Base-by-base conservation (phyloP, 306 rosid species). In the Glycine tomentella region DNA sequence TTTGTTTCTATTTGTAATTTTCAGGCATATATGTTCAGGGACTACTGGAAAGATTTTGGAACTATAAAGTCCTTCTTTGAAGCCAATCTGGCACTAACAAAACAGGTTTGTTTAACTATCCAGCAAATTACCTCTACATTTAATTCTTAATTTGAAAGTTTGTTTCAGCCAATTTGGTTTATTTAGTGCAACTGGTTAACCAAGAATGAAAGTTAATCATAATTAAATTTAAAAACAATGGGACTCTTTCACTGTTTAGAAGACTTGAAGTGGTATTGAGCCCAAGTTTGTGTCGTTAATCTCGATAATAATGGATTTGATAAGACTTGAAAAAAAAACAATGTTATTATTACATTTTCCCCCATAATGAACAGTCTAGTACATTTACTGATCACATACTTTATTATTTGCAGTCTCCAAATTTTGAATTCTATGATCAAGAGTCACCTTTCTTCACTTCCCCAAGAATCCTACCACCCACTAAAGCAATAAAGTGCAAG, bases 1-100 rank as follows among this genome's bases (percentile, higher is more conserved):
- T 81, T 12, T 73, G 65, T 4, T 12, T 63, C 50, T 75, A 16
- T 38, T 71, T 74, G 57, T 58, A 25, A 14, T 76, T 82, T 61
- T 79, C 83, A 94, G 98, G 91, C 98, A 34, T 92, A 87, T 83
- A 69, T 94, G 75, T 94, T 90, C 87, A 90, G 82, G 76, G 96
- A 92, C 78, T 90, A 90, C 57, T 94, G 98, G 98, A 97, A 92
- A 83, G 98, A 92, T 77, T 91, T 94, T 75, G 98, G 97, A 78
- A 92, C 98, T 51, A 84, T 94, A 12, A 90, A 87, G 81, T 92
- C 98, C 50, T 92, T 94, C 78, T 92, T 88, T 68, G 92, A 90
- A 74, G 93, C 98, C 33, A 94, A 92, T 86, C 82, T 94, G 76
- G 97, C 88, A 15, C 90, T 94, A 44, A 92, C 98, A 67, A 94